Percentiles rank a stretch among this genome's conserved stretches.
phyloP scores from a whole-genome alignment of 2,329 filamentous ascomycete species.

The Periconia sp. region DNA sequence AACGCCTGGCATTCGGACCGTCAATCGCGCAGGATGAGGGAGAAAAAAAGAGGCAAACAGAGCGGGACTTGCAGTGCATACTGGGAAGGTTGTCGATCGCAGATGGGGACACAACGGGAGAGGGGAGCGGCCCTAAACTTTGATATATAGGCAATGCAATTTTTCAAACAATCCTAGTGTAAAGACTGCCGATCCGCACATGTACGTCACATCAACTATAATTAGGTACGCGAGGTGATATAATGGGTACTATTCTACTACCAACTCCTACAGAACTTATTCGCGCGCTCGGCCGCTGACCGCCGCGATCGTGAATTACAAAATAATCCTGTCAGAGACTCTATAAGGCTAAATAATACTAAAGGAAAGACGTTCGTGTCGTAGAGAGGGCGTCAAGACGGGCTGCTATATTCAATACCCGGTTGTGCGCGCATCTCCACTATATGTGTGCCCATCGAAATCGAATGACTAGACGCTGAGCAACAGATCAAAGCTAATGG shows the following conservation, averaged over 20 bases:
- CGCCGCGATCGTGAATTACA: conserved; percentile 23
- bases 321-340: conserved; percentile 16
- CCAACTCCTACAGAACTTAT: conserved; percentile 18
- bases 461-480: conserved; percentile 4
- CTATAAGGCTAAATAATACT: conserved; percentile 13
- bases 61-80: conserved; percentile 1
- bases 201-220: too few species aligned
- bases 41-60: not conserved
- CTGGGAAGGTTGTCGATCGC: not conserved
- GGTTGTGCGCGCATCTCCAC: conserved; percentile 5
- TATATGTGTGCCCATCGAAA: not conserved
- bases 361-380: conserved; percentile 23
- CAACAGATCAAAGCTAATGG: conserved; percentile 1
- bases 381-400: conserved; percentile 12
- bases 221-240: too few species aligned
- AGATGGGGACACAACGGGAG: too few species aligned
- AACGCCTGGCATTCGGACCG: conserved; percentile 3
- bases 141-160: too few species aligned
- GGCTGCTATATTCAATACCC: conserved; percentile 7
- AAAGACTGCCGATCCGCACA: too few species aligned
- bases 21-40: not conserved
- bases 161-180: too few species aligned
- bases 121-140: too few species aligned
- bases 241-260: conserved; percentile 14
- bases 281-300: conserved; percentile 15